Conservation (phyloP, 495 filamentous ascomycete genomes). For the Xylaria acuta region DNA sequence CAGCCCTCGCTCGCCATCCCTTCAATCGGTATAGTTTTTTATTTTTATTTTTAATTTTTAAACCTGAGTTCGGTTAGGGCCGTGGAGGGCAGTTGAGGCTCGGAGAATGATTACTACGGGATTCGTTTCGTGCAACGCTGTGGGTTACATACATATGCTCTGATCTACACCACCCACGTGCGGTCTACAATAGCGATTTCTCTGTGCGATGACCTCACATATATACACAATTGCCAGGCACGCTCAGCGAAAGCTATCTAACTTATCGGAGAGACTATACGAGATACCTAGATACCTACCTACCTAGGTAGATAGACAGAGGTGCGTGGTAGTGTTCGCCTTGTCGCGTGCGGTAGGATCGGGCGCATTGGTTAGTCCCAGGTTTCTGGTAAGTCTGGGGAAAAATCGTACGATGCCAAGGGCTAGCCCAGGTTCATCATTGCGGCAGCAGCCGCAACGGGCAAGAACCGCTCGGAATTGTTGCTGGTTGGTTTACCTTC, state of each 20-base stretch:
- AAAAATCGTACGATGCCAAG: conserved; percentile 30
- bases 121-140: neutral
- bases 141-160: neutral
- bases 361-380: conserved; percentile 7
- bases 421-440: conserved; percentile 17
- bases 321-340: neutral
- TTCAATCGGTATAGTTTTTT: neutral
- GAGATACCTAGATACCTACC: neutral
- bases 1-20: too few species aligned
- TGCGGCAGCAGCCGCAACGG: conserved; percentile 22
- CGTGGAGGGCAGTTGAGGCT: neutral
- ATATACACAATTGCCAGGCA: neutral
- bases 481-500: neutral
- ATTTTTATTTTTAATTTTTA: neutral
- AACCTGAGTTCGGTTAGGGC: neutral
- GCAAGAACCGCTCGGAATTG: conserved; percentile 15
- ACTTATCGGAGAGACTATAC: neutral
- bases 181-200: neutral
- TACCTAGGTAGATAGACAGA: too few species aligned
- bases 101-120: neutral
- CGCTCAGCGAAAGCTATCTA: neutral
- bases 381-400: conserved; percentile 20
- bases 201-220: conserved; percentile 5
- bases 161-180: neutral
- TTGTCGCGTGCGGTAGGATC: conserved; percentile 8